A percentile compares a stretch with the other conserved stretches of the same genome.
Conservation (phyloP, 257 asterid species). For the Solanum medicagineum region DNA sequence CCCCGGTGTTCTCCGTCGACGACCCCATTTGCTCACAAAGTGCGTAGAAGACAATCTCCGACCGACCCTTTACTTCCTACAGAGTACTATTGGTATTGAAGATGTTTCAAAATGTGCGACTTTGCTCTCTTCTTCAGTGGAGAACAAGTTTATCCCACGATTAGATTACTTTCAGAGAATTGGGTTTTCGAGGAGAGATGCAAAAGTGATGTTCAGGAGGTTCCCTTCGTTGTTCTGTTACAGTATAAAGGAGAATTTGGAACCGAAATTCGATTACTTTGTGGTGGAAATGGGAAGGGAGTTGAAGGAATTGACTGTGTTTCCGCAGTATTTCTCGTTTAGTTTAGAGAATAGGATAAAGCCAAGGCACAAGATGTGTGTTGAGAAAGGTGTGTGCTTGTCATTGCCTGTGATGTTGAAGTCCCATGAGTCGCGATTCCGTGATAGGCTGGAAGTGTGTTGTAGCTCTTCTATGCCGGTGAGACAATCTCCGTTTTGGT, state of each 20-base stretch:
- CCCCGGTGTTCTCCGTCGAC: slow-evolving; percentile 73
- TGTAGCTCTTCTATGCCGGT: slow-evolving; percentile 66
- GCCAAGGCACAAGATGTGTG: slow-evolving; percentile 65
- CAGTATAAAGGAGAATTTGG: slow-evolving; percentile 65
- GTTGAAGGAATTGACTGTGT: slow-evolving; percentile 55
- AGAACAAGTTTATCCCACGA: slow-evolving; percentile 64
- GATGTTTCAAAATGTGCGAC: slow-evolving; percentile 45
- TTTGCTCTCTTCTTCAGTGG: slow-evolving; percentile 71
- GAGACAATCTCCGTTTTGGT: slow-evolving; percentile 76
- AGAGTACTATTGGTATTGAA: slow-evolving; percentile 64
- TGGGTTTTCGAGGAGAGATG: slow-evolving; percentile 56
- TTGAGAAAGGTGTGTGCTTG: slow-evolving; percentile 67
- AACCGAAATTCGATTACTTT: slow-evolving; percentile 73
- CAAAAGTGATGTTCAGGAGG: slow-evolving; percentile 52
- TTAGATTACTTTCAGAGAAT: slow-evolving; percentile 57
- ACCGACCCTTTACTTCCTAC: slow-evolving; percentile 76
- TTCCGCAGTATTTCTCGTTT: slow-evolving; percentile 86
- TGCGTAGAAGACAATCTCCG: slow-evolving; percentile 54
- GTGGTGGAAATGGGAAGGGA: slow-evolving; percentile 91
- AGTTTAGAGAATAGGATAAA: slow-evolving; percentile 84
- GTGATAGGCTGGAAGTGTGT: slow-evolving; percentile 58
- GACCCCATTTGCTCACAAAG: slow-evolving; percentile 66
- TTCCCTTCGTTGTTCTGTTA: slow-evolving; percentile 84
- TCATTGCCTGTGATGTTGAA: slow-evolving; percentile 80
- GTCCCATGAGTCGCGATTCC: slow-evolving; percentile 33